Evolutionary conservation across 2,329 filamentous ascomycete genomes (phyloP), one percentile per base, ranked within the genome.

Genomic region (Xylaria arbuscula): DNA sequence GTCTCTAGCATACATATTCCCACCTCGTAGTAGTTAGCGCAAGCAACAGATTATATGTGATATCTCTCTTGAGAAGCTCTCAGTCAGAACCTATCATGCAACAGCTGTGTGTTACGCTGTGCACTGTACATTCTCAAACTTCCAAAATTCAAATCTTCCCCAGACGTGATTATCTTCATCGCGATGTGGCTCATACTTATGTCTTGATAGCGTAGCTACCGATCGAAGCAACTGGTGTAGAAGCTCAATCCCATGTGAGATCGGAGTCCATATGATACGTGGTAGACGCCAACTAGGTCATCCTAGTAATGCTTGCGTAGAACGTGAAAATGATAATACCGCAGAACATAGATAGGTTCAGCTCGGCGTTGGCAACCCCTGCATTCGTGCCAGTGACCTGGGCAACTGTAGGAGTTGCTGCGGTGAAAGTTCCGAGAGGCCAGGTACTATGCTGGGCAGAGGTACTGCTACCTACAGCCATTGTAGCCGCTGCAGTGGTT

Each of bases 111-210:
- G 67, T 65, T 54, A 36, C 48, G 62, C 65, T 62, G 70, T 32
- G 60, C 68, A 67, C 34, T 24, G 64, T 69, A 72, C 64, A 69
- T 70, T 48, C 55, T 67, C 66, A 68, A 64, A 66, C 70, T 42
- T 63, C 70, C 70, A 72, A 72, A 70, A 68, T 10, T 53, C 58
- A 64, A 66, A 70, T 70, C 65, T 63, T 58, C 63, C 32, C 60
- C 57, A 53, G 48, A 70, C 65, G 32, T 22, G 56, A 62, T 64
- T 42, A 48, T 67, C 54, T 36, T n/a, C 61, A 55, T 47, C 58
- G 42, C 50, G 19, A 53, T 36, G 32, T 32, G 8, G 42, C 38
- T 36, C 45, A 64, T 70, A 64, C 15, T 47, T 47, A 53, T 66
- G 40, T 36, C 61, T 56, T 42, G 40, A 56, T 50, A 61, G 59